Conservation (phyloP, 805 yeast species). For the Kodamaea leandrae region DNA sequence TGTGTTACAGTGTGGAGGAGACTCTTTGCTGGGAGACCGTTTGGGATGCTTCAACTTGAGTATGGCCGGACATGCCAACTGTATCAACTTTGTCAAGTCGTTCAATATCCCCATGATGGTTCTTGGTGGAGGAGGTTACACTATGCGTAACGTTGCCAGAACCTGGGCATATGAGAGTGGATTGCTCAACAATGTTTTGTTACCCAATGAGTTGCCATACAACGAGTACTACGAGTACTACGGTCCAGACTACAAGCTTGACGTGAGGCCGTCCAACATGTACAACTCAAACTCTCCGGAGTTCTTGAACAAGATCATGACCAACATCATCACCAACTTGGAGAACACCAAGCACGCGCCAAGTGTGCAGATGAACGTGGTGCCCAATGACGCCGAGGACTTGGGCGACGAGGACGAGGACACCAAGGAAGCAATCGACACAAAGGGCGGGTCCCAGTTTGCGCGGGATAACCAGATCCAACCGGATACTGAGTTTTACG, state of each 20-base stretch:
- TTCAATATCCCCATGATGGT: conserved; percentile 90
- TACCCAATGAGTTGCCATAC: conserved; percentile 69
- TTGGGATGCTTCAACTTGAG: conserved; percentile 94
- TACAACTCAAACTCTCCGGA: conserved; percentile 93
- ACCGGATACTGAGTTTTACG: conserved; percentile 76
- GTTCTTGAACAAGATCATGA: conserved; percentile 78
- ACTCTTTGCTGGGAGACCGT: conserved; percentile 92
- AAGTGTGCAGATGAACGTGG: conserved; percentile 89
- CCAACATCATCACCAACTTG: conserved; percentile 72
- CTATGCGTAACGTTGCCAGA: conserved; percentile 94
- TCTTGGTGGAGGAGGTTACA: conserved; percentile 97
- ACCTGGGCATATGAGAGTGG: conserved; percentile 96
- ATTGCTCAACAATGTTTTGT: conserved; percentile 70
- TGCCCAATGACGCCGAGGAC: conserved; percentile 87
- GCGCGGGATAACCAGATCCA: conserved; percentile 75
- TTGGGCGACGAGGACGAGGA: conserved; percentile 87
- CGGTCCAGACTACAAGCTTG: conserved; percentile 94
- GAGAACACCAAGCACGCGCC: conserved; percentile 95
- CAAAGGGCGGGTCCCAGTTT: conserved; percentile 85
- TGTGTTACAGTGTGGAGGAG: conserved; percentile 98
- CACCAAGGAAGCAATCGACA: conserved; percentile 71
- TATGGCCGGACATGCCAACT: conserved; percentile 93
- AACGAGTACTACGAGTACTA: conserved; percentile 96
- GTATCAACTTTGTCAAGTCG: conserved; percentile 81
- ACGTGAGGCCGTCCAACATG: conserved; percentile 95